A percentile compares a stretch with the other conserved stretches of the same genome.
Conservation (phyloP, 176 grass and related monocot species). For the Carex myosuroides region DNA sequence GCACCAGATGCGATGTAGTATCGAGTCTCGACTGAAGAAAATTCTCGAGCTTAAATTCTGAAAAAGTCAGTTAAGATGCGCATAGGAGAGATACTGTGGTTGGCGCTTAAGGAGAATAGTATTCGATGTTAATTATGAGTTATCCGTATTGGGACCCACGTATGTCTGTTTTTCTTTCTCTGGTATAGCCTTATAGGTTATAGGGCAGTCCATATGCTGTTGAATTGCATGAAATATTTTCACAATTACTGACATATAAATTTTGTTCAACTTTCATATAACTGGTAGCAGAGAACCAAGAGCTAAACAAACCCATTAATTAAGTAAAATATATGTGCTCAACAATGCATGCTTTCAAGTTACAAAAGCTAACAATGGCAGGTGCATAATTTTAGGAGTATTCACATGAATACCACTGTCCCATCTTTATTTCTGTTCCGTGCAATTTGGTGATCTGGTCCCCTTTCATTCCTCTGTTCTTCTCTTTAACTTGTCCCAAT, state of each 20-base stretch:
- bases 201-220: background rate
- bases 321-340: background rate
- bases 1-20: no score
- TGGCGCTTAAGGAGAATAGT: no score
- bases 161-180: background rate
- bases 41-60: no score
- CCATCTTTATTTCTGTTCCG: background rate
- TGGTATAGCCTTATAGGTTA: background rate
- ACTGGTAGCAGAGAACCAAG: background rate
- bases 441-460: constrained; percentile 12
- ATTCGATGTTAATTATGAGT: no score
- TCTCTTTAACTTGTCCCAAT: background rate
- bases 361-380: background rate
- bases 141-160: background rate
- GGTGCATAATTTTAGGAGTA: background rate
- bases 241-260: background rate
- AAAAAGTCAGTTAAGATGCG: no score
- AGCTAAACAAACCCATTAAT: background rate
- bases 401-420: background rate
- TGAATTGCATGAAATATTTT: background rate
- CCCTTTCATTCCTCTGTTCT: background rate
- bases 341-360: background rate
- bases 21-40: no score
- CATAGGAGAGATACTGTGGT: no score
- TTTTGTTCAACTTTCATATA: background rate